Evolutionary conservation across 805 yeast species (phyloP).

Genomic region (Saturnispora serradocipensis): DNA sequence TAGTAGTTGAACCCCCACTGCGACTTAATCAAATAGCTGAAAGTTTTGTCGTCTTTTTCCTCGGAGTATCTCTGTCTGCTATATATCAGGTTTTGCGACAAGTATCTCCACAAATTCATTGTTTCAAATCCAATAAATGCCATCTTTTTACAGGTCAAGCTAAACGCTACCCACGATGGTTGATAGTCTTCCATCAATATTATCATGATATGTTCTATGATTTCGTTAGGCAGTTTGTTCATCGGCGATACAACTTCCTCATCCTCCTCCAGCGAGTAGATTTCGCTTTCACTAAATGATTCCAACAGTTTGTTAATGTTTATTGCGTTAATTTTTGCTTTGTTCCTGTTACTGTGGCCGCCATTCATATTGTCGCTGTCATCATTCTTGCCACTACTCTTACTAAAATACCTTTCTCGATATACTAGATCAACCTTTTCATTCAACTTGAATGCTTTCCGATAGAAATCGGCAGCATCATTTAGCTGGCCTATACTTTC

Average conservation of each 20-base stretch:
- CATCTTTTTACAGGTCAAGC: conserved; percentile 48
- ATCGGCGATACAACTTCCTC: conserved; percentile 31
- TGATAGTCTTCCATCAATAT: conserved; percentile 40
- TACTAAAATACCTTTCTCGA: conserved; percentile 39
- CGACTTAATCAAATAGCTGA: conserved; percentile 26
- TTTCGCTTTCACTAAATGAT: conserved; percentile 26
- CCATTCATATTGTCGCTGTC: conserved; percentile 6
- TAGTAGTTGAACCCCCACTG: conserved; percentile 38
- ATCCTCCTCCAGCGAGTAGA: conserved; percentile 22
- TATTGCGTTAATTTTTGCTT: conserved; percentile 27
- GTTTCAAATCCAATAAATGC: conserved; percentile 50
- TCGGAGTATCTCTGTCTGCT: conserved; percentile 45
- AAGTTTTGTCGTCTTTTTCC: conserved; percentile 29
- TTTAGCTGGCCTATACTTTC: conserved; percentile 68
- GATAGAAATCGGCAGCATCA: conserved; percentile 70
- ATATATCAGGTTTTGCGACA: conserved; percentile 40
- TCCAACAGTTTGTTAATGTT: conserved; percentile 33
- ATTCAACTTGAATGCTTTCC: conserved; percentile 58
- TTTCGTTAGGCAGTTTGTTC: conserved; percentile 46
- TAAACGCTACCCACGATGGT: conserved; percentile 55
- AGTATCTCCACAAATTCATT: conserved; percentile 39
- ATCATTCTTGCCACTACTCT: conserved; percentile 6
- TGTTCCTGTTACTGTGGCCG: conserved; percentile 16
- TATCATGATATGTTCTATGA: conserved; percentile 43
- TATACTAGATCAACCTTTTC: conserved; percentile 58